These are phyloP conservation scores for Chrysosphaeria jannelii DNA, from an alignment of 2,329 filamentous ascomycete genomes.

Conservation along the genomic window DNA sequence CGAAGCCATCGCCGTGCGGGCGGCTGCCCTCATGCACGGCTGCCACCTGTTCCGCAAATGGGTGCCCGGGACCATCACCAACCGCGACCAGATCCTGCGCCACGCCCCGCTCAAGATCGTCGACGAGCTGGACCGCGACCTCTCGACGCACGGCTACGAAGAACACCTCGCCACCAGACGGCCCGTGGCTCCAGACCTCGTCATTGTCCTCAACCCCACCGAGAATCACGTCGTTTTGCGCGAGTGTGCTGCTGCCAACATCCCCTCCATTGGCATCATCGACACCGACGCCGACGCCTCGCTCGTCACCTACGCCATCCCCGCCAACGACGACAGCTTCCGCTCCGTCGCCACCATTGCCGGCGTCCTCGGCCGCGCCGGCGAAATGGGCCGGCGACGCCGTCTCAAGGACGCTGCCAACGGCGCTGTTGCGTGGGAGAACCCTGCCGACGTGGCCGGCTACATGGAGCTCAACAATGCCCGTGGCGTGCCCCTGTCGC, in stretches of 20 bases:
- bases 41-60: slow-evolving; percentile 84
- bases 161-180: slow-evolving; percentile 29
- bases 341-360: slow-evolving; percentile 57
- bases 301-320: slow-evolving; percentile 88
- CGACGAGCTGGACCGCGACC: slow-evolving; percentile 34
- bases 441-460: slow-evolving; percentile 1
- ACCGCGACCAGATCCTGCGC: slow-evolving; percentile 66
- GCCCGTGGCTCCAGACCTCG: slow-evolving; percentile 58
- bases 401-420: slow-evolving; percentile 29
- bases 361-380: slow-evolving; percentile 61
- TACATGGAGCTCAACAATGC: slow-evolving; percentile 1
- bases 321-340: slow-evolving; percentile 85
- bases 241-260: slow-evolving; percentile 64
- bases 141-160: slow-evolving; percentile 27
- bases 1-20: slow-evolving; percentile 48
- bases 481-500: background rate
- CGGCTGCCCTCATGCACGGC: slow-evolving; percentile 44
- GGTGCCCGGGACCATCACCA: slow-evolving; percentile 77
- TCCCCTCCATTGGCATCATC: slow-evolving; percentile 82
- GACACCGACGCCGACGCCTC: slow-evolving; percentile 83
- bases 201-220: slow-evolving; percentile 71
- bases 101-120: slow-evolving; percentile 42
- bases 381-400: slow-evolving; percentile 40
- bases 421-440: slow-evolving; percentile 33
- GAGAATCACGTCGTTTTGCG: slow-evolving; percentile 80